Base-by-base conservation (phyloP, 2,329 filamentous ascomycete species). In the Tolypocladium nubicola region DNA sequence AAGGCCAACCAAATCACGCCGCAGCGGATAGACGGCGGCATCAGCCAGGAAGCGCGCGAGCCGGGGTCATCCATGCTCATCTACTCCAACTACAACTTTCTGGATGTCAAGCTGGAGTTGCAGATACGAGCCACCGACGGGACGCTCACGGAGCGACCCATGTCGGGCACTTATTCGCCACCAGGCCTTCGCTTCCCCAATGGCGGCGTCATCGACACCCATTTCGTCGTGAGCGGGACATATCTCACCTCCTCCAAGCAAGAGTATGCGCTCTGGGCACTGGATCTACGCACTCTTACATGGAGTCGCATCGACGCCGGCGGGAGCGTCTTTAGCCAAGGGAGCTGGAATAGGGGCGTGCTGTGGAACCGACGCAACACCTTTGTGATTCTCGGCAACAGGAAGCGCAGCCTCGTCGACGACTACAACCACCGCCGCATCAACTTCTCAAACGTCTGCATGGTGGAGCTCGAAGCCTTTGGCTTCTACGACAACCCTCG, bases 21-120 rank as follows among this genome's bases (percentile, higher is more conserved):
- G 19, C 70, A 75, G 47, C 72, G 75, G 8, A 67, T 68, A 3
- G 79, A 82, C 7, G 69, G 72, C 14, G 72, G 71, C n/a, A 76
- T 78, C 60, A 79, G 77, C 61, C 77, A 79, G 56, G 81, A 85
- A 61, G 61, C 65, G 4, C 77, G 78, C 37, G 83, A 86, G 54
- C 71, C 80, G 0, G 82, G 81, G 8, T 84, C 83, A 1, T 86
- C 84, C 1, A 97, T 97, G 91, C 80, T 99, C 61, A 95, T 99
- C 52, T 99, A 99, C 71, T 97, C 93, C 30, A 99, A 99, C 70
- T 99, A 99, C 73, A 97, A 99, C 72, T 99, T 99, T 67, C 73
- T 99, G 57, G 93, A 99, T 65, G 94, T 99, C 63, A 97, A 96
- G 70, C 77, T 99, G 30, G 94, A 99, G 71, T 77, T 99, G 41